phyloP scores from a whole-genome alignment of 306 rosid species.

The Canavalia gladiata region DNA sequence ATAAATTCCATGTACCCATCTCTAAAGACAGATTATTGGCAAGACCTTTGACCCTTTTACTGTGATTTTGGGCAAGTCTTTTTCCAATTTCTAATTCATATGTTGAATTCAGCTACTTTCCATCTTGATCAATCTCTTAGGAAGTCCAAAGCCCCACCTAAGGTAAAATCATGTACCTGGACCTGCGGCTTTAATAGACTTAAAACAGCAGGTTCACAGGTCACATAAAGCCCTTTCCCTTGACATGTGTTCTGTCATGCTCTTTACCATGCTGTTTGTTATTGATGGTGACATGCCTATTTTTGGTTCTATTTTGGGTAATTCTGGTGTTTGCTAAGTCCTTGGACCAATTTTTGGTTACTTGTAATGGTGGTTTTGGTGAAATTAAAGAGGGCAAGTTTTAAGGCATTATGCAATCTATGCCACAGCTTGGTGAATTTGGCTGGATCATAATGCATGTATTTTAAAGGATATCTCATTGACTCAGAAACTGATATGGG shows the following conservation, averaged over 20 bases:
- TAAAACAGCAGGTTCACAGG: not conserved
- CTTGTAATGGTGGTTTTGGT: not conserved
- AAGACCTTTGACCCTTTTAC: conserved; percentile 23
- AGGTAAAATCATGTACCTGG: not conserved
- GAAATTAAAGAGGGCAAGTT: not conserved
- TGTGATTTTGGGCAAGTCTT: conserved; percentile 16
- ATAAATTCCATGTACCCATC: conserved; percentile 23
- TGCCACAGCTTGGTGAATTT: conserved; percentile 28
- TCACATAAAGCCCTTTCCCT: conserved; percentile 32
- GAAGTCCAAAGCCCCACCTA: conserved; percentile 19
- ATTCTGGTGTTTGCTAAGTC: not conserved
- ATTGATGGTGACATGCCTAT: conserved; percentile 1
- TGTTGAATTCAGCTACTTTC: conserved; percentile 5
- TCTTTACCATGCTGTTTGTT: not conserved
- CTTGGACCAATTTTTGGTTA: conserved; percentile 1
- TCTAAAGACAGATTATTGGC: conserved; percentile 21
- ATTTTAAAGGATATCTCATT: not conserved
- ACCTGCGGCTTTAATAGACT: too few species aligned
- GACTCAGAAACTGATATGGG: conserved; percentile 5
- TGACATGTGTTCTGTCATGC: not conserved
- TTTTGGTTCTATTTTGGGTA: conserved; percentile 12
- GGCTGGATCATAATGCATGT: not conserved
- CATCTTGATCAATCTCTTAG: not conserved
- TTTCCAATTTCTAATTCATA: not conserved
- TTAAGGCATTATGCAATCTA: not conserved